A percentile compares a stretch with the other conserved stretches of the same genome.
Evolutionary conservation across 164 flowering plant genomes (phyloP).

Genomic region (Echeveria elegans): DNA sequence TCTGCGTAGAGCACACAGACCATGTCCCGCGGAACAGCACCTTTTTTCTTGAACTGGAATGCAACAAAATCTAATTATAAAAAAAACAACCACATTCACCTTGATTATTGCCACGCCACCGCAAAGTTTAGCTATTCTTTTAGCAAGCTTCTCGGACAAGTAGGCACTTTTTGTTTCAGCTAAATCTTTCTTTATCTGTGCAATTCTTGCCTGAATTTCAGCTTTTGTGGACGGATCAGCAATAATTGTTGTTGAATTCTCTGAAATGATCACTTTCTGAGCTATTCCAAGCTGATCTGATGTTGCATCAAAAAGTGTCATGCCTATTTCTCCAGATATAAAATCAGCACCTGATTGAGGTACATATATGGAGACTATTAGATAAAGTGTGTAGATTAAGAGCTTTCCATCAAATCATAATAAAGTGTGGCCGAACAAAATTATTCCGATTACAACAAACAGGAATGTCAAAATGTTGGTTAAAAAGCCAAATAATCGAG

Average conservation of each 20-base stretch:
- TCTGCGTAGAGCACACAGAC: too few relatives aligned
- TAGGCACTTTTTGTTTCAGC: conserved; percentile 56
- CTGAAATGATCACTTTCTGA: conserved; percentile 54
- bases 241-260: conserved; percentile 65
- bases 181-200: conserved; percentile 83
- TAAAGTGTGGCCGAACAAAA: not conserved
- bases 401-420: not conserved
- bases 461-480: not conserved
- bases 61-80: not conserved
- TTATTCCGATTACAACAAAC: not conserved
- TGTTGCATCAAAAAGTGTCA: conserved; percentile 53
- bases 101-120: conserved; percentile 85
- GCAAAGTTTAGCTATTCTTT: conserved; percentile 81
- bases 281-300: conserved; percentile 95
- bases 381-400: not conserved
- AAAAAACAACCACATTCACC: conserved; percentile 44
- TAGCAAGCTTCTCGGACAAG: conserved; percentile 53
- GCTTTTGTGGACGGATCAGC: conserved; percentile 69
- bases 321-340: conserved; percentile 74
- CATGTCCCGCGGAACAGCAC: too few relatives aligned
- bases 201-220: conserved; percentile 79
- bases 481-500: not conserved
- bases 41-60: not conserved
- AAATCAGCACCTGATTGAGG: conserved; percentile 78
- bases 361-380: conserved; percentile 6